Evolutionary conservation across 805 yeast genomes (phyloP), one percentile per base, ranked within the genome.

Genomic region (Yamadazyma sp.): DNA sequence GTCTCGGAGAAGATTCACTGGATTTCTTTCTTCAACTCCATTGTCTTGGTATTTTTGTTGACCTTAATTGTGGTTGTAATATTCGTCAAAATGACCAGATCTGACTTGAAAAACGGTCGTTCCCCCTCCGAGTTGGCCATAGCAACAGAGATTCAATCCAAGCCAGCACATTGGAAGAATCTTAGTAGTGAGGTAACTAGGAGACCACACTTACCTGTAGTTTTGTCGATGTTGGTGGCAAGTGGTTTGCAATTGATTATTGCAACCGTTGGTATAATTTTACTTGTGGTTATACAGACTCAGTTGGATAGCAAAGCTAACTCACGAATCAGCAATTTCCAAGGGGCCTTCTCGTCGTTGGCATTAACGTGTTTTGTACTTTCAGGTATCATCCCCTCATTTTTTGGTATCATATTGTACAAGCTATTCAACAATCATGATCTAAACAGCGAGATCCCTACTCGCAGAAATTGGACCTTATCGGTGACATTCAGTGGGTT

Each of bases 351-450:
- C 36, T 34, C 50, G 7, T 71, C 85, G 6, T 67, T 81, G 34
- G 77, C 88, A 0, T 50, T 84, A 16, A 53, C 74, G 3, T 65
- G 80, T 41, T 80, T 86, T 49, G 75, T 83, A 3, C 54, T 76
- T 19, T 86, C 91, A 15, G 95, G 93, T 0, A 72, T 80, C 22
- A 71, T 83, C 38, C 80, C 95, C 1, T 88, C 95, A 0, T 85
- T 75, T 54, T 63, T 78, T 4, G 87, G 93, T 28, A 72, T 84
- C 11, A 71, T 79, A 42, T 64, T 83, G 31, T 77, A 73, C 57
- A 80, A 77, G 52, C 52, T 70, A n/a, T 75, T 81, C 54, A 64
- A 73, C 19, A 68, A 67, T 37, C 54, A 54, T 21, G 60, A 64
- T 41, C 54, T 70, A 6, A 61, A 59, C 37, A 16, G 31, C 3